A percentile compares a stretch with the other conserved stretches of the same genome.
phyloP scores from a whole-genome alignment of 768 basidiomycete species.

The Pulveroboletus sp. region DNA sequence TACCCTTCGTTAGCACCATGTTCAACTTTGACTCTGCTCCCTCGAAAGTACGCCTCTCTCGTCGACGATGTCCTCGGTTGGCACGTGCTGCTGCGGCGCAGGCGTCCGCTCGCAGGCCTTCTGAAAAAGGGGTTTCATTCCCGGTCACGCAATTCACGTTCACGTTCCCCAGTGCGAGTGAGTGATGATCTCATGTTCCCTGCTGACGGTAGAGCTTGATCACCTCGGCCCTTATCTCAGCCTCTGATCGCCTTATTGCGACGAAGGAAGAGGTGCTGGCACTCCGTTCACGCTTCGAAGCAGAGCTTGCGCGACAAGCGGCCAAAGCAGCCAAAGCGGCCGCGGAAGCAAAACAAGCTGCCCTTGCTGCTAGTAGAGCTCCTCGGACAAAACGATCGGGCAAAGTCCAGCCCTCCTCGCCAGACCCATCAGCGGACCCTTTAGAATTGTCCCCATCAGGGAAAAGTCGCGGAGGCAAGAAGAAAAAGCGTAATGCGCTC shows the following conservation, averaged over 20 bases:
- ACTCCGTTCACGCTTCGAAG: slow-evolving; percentile 66
- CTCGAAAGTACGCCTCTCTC: slow-evolving; percentile 49
- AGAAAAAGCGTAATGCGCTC: slow-evolving; percentile 89
- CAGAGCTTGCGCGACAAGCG: slow-evolving; percentile 68
- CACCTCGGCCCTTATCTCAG: slow-evolving; percentile 38
- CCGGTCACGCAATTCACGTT: slow-evolving; percentile 57
- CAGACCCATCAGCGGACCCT: slow-evolving; percentile 34
- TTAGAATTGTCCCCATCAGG: slow-evolving; percentile 34
- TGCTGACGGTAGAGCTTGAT: slow-evolving; percentile 26
- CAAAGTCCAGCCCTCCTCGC: slow-evolving; percentile 32
- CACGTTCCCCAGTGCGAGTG: slow-evolving; percentile 61
- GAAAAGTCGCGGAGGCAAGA: slow-evolving; percentile 48
- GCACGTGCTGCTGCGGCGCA: slow-evolving; percentile 39
- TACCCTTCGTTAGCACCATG: slow-evolving; percentile 32
- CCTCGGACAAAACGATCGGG: slow-evolving; percentile 36
- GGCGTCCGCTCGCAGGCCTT: slow-evolving; percentile 3
- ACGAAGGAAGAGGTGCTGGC: slow-evolving; percentile 65
- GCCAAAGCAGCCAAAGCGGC: slow-evolving; percentile 47
- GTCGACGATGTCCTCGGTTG: slow-evolving; percentile 46
- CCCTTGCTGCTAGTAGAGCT: slow-evolving; percentile 34
- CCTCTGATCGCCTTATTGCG: slow-evolving; percentile 64
- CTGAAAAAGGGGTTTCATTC: slow-evolving; percentile 37
- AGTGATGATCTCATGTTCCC: slow-evolving; percentile 39
- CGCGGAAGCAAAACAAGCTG: slow-evolving; percentile 49
- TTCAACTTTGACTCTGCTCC: slow-evolving; percentile 28